Percentiles rank a stretch among this genome's conserved stretches.
Evolutionary conservation across 2,329 filamentous ascomycete genomes (phyloP).

Genomic region (Neonectria coccinea): DNA sequence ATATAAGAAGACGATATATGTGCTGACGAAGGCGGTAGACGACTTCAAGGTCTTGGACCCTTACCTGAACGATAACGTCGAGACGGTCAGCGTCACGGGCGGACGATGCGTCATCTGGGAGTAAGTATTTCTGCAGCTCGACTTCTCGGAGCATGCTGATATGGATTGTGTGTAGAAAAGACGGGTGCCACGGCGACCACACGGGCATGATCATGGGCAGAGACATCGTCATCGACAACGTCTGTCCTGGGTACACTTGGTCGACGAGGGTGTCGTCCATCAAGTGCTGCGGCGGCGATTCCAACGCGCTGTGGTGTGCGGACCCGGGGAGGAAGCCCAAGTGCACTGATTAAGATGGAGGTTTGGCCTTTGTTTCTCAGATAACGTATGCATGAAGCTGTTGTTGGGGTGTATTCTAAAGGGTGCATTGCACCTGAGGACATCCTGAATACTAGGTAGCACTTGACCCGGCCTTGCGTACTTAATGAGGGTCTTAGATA

Average conservation of each 20-base stretch:
- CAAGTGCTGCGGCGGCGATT: slow-evolving; percentile 34
- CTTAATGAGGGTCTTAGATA: background rate
- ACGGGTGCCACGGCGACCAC: slow-evolving; percentile 30
- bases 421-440: background rate
- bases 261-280: slow-evolving; percentile 15
- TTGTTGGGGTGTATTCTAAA: background rate
- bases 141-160: background rate
- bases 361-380: background rate
- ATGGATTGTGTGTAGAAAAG: slow-evolving; percentile 9
- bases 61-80: slow-evolving; percentile 30
- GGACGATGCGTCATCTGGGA: slow-evolving; percentile 37
- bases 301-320: slow-evolving; percentile 26
- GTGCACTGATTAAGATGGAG: slow-evolving; percentile 19
- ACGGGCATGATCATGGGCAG: slow-evolving; percentile 29
- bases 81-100: slow-evolving; percentile 14
- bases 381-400: background rate
- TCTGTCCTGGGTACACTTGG: slow-evolving; percentile 31
- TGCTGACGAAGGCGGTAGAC: slow-evolving; percentile 14
- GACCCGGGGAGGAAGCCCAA: slow-evolving; percentile 16
- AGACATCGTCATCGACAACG: slow-evolving; percentile 15
- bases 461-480: background rate
- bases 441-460: background rate
- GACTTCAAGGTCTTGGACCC: slow-evolving; percentile 26
- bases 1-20: background rate
- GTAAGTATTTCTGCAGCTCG: slow-evolving; percentile 16